Evolutionary conservation across 768 basidiomycete genomes (phyloP).

Genomic region (Mrakia hoshinonis): DNA sequence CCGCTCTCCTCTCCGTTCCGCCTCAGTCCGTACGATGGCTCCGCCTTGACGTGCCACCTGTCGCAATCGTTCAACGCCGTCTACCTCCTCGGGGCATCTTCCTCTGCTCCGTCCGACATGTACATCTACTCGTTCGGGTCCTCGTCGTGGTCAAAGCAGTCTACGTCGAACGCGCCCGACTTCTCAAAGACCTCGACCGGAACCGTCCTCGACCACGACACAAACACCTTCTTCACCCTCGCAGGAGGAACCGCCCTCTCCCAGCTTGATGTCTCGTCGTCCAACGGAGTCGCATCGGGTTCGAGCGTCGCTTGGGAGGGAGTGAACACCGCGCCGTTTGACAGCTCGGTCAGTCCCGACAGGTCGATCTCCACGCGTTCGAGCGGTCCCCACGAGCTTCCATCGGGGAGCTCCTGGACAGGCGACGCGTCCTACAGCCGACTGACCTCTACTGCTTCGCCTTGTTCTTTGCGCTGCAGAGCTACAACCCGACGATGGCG

Average conservation of each 20-base stretch:
- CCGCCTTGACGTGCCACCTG: conserved; percentile 40
- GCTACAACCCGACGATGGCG: conserved; percentile 65
- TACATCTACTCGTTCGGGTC: conserved; percentile 67
- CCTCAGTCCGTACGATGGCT: conserved; percentile 41
- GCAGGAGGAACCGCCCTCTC: conserved; percentile 24
- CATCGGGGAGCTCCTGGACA: neutral
- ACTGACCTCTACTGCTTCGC: too few relatives aligned
- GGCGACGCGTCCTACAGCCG: too few relatives aligned
- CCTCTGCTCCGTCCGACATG: conserved; percentile 42
- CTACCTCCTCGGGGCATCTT: conserved; percentile 26
- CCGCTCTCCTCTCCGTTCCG: neutral
- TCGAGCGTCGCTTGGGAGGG: conserved; percentile 57
- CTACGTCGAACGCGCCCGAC: conserved; percentile 45
- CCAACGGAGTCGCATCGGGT: conserved; percentile 48
- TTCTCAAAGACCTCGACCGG: conserved; percentile 49
- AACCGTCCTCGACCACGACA: conserved; percentile 85
- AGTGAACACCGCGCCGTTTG: conserved; percentile 53
- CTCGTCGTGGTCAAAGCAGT: conserved; percentile 65
- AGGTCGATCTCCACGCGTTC: neutral
- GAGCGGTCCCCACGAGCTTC: neutral
- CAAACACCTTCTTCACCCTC: conserved; percentile 70
- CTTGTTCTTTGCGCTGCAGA: too few relatives aligned
- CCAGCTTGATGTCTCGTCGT: conserved; percentile 55
- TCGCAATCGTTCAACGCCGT: conserved; percentile 65
- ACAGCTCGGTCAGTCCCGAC: conserved; percentile 39